A percentile compares a stretch with the other conserved stretches of the same genome.
Evolutionary conservation across 805 yeast genomes (phyloP).

Genomic region (Lachancea lanzarotensis): DNA sequence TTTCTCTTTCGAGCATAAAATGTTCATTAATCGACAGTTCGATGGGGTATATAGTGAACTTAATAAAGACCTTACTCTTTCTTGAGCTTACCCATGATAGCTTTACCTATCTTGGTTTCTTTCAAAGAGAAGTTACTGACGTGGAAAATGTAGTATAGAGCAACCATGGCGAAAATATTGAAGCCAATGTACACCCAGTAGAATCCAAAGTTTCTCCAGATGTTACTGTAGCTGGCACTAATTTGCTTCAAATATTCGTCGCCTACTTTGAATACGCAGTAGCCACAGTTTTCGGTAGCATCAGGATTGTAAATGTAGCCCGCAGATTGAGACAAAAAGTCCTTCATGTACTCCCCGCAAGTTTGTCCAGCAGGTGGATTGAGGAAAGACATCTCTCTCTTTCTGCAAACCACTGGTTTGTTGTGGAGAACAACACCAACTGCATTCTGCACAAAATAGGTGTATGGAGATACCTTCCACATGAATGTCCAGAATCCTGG

Average conservation of each 20-base stretch:
- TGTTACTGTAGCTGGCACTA: constrained; percentile 38
- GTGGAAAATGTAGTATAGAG: constrained; percentile 26
- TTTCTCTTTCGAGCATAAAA: no score
- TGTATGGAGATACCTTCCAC: constrained; percentile 68
- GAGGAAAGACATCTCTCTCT: constrained; percentile 43
- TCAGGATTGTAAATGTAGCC: constrained; percentile 57
- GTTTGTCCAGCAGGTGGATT: constrained; percentile 56
- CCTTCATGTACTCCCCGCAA: constrained; percentile 49
- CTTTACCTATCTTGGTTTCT: constrained; percentile 4
- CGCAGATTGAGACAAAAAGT: constrained; percentile 35
- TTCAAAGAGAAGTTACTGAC: constrained; percentile 17
- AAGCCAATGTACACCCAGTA: constrained; percentile 50
- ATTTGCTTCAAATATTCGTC: constrained; percentile 42
- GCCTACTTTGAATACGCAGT: constrained; percentile 42
- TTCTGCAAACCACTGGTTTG: constrained; percentile 44
- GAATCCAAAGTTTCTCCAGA: constrained; percentile 66
- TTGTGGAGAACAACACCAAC: constrained; percentile 44
- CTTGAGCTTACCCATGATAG: constrained; percentile 2
- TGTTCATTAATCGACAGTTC: neutral
- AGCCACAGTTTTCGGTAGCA: constrained; percentile 44
- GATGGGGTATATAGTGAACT: no score
- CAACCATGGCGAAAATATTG: constrained; percentile 41
- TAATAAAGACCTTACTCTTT: neutral
- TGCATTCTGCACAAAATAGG: constrained; percentile 60
- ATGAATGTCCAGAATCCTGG: constrained; percentile 84